Evolutionary conservation across 169 alveolate genomes (phyloP), one percentile per base, ranked within the genome.

Genomic region (Plasmodium cynomolgi): DNA sequence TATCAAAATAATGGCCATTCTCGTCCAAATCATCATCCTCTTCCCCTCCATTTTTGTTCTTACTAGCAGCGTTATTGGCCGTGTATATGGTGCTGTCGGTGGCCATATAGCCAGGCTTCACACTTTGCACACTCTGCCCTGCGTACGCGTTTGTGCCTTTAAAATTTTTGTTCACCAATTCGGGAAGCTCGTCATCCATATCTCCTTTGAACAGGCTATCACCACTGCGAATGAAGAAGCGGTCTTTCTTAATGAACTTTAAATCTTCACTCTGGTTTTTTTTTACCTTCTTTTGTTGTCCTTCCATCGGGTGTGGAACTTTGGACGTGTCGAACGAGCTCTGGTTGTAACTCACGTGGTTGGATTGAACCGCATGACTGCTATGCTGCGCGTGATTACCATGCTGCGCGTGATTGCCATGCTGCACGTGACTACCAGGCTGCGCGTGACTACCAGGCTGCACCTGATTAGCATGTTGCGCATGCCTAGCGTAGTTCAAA

Each of bases 31-130:
- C 84, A 23, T 84, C 92, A 47, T 72, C 77, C 26, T 72, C 92
- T 34, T 84, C 75, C 31, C 58, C 75, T 72, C 44, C 39, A 72
- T 72, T 84, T 26, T 84, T 84, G 56, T 71, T 23, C 77, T 26
- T 20, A 33, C 50, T 84, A 7, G 37, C 17, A 9, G 54, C 29
- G 23, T 62, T 84, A 84, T 84, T 84, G 13, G 37, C n/a, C 17
- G 75, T 72, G 34, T 31, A 15, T 84, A 84, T 72, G 29, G 39
- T 72, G 34, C 83, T 84, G 58, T 84, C 92, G 8, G 75, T 72
- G 29, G 31, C 20, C 71, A 23, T 33, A 44, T 62, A 84, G 8
- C 26, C 44, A 23, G 39, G 47, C 33, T 84, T 72, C 84, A 84
- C 34, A 31, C 58, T 68, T 23, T 84, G 41, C 23, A 34, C 73